phyloP scores from a whole-genome alignment of 176 grass and related monocot species.

The Zizania latifolia region DNA sequence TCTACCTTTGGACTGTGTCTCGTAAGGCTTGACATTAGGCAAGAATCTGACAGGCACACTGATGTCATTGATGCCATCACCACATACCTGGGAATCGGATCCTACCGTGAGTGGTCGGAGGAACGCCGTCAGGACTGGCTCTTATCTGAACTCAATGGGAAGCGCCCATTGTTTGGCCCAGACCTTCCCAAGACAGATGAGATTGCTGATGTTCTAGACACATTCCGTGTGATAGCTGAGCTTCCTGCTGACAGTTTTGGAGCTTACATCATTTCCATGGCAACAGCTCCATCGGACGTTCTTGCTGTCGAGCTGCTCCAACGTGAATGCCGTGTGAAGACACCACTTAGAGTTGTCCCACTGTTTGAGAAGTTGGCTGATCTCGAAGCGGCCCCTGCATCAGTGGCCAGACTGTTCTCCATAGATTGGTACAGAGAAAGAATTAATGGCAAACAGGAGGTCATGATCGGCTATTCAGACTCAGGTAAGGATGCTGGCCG shows the following conservation, averaged over 20 bases:
- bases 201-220: conserved; percentile 62
- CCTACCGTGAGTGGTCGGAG: conserved; percentile 67
- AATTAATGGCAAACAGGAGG: conserved; percentile 72
- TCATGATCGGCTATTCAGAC: conserved; percentile 88
- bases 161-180: conserved; percentile 59
- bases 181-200: conserved; percentile 68
- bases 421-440: conserved; percentile 64
- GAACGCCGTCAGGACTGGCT: conserved; percentile 67
- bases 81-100: conserved; percentile 58
- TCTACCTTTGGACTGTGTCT: conserved; percentile 72
- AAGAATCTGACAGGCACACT: conserved; percentile 75
- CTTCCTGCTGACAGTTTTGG: conserved; percentile 71
- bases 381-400: conserved; percentile 64
- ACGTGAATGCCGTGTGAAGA: conserved; percentile 68
- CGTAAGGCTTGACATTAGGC: conserved; percentile 77
- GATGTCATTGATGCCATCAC: conserved; percentile 76
- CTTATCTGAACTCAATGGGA: conserved; percentile 70
- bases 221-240: conserved; percentile 63
- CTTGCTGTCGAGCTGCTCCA: conserved; percentile 74
- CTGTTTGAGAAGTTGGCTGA: conserved; percentile 77
- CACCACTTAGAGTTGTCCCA: conserved; percentile 65
- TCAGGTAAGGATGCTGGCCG: conserved; percentile 79
- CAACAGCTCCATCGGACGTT: conserved; percentile 70
- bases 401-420: conserved; percentile 58
- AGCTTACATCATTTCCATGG: conserved; percentile 80